Evolutionary conservation across 1,139 yeast species (phyloP).

Genomic region (Barnettozyma hawaiiensis): DNA sequence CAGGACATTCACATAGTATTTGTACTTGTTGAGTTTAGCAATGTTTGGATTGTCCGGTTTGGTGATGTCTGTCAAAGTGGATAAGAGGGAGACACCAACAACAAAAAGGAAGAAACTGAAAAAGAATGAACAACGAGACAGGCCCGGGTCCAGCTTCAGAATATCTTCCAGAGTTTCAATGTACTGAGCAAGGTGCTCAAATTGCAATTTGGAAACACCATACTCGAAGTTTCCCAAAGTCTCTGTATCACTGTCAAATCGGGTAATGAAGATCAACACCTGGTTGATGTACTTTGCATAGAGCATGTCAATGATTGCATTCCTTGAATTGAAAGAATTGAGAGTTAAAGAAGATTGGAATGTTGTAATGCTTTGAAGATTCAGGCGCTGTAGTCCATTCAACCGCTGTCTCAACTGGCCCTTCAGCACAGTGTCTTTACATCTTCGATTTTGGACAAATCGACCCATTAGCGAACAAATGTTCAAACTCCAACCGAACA

Average conservation of each 20-base stretch:
- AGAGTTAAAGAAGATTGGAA: conserved; percentile 5
- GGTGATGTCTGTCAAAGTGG: conserved; percentile 20
- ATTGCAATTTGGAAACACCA: conserved; percentile 15
- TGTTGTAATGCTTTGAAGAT: conserved; percentile 6
- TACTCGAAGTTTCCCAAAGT: conserved; percentile 11
- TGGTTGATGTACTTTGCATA: conserved; percentile 19
- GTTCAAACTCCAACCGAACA: conserved; percentile 27
- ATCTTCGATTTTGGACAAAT: conserved; percentile 10
- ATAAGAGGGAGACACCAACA: conserved; percentile 22
- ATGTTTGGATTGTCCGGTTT: conserved; percentile 16
- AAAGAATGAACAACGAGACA: conserved; percentile 23
- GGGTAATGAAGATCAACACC: conserved; percentile 3
- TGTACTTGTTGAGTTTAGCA: conserved; percentile 20
- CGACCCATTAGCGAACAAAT: conserved; percentile 20
- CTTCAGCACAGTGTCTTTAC: neutral
- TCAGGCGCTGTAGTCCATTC: conserved; percentile 1
- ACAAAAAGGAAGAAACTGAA: conserved; percentile 23
- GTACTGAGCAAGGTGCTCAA: conserved; percentile 13
- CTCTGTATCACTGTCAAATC: conserved; percentile 9
- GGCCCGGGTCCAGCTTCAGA: conserved; percentile 19
- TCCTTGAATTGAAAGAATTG: conserved; percentile 3
- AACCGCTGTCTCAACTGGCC: conserved; percentile 1
- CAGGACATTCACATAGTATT: conserved; percentile 21
- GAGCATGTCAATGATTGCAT: conserved; percentile 13
- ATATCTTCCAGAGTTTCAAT: conserved; percentile 20